Evolutionary conservation across 768 basidiomycete genomes (phyloP), one percentile per base, ranked within the genome.

Genomic region (Boletus sensibilis): DNA sequence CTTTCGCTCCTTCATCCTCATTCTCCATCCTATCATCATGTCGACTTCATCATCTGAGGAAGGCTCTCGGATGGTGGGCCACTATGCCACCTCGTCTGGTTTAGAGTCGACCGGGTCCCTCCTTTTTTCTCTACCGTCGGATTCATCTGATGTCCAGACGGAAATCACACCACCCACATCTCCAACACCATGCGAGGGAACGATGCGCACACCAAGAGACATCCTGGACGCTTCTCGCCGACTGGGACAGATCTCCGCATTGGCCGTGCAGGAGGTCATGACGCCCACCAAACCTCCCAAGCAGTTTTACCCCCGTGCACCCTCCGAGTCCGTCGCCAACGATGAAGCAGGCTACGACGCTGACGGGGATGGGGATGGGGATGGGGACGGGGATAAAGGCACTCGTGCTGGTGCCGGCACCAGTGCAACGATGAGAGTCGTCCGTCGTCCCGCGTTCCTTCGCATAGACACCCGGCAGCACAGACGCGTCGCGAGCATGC

Each of bases 291-390:
- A 45, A 16, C 20, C n/a, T 7, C 18, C 27, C 14, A 61, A 33
- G 35, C 52, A 46, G 18, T 14, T 35, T 21, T 38, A 9, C 20
- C 56, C 35, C 20, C 48, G 16, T 14, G 35, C 16, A 9, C 10
- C 38, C 9, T 23, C 52, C 20, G 27, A 38, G 37, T 47, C 37
- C 9, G 25, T 44, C 11, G 35, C 35, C 37, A 25, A 40, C 33
- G 64, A 69, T 14, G 67, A 69, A 40, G 53, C 55, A 29, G 68
- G 67, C 25, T 69, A 69, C 33, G 69, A 69, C 4, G 62, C 67
- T 11, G 66, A 68, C 38, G 52, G 50, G 4, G 67, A 68, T 13
- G 50, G 52, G 5, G 42, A 46, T 14, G 44, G 39, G 0, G 44
- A 56, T 4, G 37, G 31, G 1, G 46, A 54, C 14, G 52, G 34